Percentiles rank a stretch among this genome's conserved stretches.
Conservation (phyloP, 805 yeast genomes). For the Ogataea pilisensis region DNA sequence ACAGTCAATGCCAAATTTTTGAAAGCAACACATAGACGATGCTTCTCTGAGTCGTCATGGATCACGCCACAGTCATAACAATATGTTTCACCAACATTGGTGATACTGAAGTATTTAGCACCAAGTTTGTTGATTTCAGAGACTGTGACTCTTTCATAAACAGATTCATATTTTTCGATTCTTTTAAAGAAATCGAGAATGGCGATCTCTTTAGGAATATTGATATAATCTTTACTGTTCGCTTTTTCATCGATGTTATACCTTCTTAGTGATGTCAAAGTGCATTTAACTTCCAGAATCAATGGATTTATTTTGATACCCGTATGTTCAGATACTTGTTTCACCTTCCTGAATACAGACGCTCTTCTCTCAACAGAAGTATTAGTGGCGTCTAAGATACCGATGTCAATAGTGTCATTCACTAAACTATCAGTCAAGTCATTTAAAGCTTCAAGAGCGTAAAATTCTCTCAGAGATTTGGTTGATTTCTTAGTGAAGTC, state of each 20-base stretch:
- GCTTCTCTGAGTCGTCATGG: slow-evolving; percentile 27
- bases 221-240: slow-evolving; percentile 54
- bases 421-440: slow-evolving; percentile 69
- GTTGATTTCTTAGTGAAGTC: slow-evolving; percentile 36
- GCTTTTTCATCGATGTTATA: slow-evolving; percentile 66
- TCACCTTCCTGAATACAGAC: slow-evolving; percentile 49
- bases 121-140: slow-evolving; percentile 28
- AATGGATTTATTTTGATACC: slow-evolving; percentile 41
- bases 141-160: slow-evolving; percentile 34
- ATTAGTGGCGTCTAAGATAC: slow-evolving; percentile 72
- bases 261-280: slow-evolving; percentile 46
- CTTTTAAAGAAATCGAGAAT: slow-evolving; percentile 58
- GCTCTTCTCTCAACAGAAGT: slow-evolving; percentile 59
- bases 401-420: slow-evolving; percentile 81
- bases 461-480: slow-evolving; percentile 68
- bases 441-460: slow-evolving; percentile 92
- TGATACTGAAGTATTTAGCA: slow-evolving; percentile 29
- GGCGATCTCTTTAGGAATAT: slow-evolving; percentile 47
- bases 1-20: slow-evolving; percentile 23
- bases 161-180: slow-evolving; percentile 44
- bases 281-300: slow-evolving; percentile 57
- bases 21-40: slow-evolving; percentile 25
- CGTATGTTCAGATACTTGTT: slow-evolving; percentile 46
- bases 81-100: slow-evolving; percentile 33
- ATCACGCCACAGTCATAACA: slow-evolving; percentile 30